Evolutionary conservation across 2,329 filamentous ascomycete species (phyloP), one percentile per base, ranked within the genome.

Genomic region (Penicillium sp.): DNA sequence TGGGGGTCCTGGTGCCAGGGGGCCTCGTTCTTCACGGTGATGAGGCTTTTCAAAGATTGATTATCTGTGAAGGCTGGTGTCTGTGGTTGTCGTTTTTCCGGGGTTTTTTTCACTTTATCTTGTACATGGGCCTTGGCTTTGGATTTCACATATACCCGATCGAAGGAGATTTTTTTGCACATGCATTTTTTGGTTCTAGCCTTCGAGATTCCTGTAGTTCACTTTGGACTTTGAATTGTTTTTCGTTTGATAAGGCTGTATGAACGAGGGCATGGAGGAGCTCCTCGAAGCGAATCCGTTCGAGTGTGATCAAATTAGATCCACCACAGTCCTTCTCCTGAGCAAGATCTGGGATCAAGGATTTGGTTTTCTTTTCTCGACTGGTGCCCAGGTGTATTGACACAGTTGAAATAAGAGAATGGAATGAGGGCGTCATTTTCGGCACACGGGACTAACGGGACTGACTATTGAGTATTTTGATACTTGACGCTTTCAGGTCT

Each of bases 391-490:
- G n/a, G n/a, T n/a, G n/a, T n/a, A n/a, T n/a, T n/a, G n/a, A n/a
- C n/a, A n/a, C n/a, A n/a, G n/a, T n/a, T n/a, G n/a, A n/a, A n/a
- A n/a, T n/a, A n/a, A n/a, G n/a, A n/a, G n/a, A n/a, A n/a, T n/a
- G n/a, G n/a, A n/a, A n/a, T n/a, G n/a, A n/a, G n/a, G n/a, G n/a
- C n/a, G n/a, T n/a, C n/a, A n/a, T n/a, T n/a, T n/a, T n/a, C n/a
- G n/a, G n/a, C n/a, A n/a, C n/a, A n/a, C n/a, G n/a, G n/a, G n/a
- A n/a, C n/a, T n/a, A n/a, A n/a, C n/a, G n/a, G n/a, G n/a, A n/a
- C n/a, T n/a, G n/a, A 92, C 69, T 89, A 93, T 66, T 89, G 92
- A 74, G 86, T 89, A 35, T 91, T 92, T 68, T 25, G 23, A 25
- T 25, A 25, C 23, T 6, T 25, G 23, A 25, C 23, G 23, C 23